phyloP scores from a whole-genome alignment of 345 rosid species.

The Heritiera fomes region DNA sequence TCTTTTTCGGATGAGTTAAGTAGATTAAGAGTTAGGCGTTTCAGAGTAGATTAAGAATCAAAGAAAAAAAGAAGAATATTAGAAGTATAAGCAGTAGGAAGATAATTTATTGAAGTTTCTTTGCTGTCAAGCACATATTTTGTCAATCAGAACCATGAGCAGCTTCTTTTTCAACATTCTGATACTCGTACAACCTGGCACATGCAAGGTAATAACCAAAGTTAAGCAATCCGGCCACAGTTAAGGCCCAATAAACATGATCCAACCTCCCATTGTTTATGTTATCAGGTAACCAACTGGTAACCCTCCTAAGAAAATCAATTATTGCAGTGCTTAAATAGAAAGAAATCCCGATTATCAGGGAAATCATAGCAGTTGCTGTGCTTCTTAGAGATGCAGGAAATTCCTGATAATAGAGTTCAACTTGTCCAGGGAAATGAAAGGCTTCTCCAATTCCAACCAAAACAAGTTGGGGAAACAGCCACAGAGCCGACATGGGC shows the following conservation, averaged over 20 bases:
- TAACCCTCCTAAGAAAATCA: conserved; percentile 28
- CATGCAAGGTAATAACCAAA: conserved; percentile 18
- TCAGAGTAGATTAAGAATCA: too few relatives aligned
- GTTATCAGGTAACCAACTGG: conserved; percentile 42
- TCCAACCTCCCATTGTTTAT: conserved; percentile 47
- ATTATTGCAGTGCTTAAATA: conserved; percentile 42
- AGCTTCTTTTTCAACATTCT: conserved; percentile 2
- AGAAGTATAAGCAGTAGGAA: too few relatives aligned
- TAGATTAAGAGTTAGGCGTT: too few relatives aligned
- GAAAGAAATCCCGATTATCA: conserved; percentile 32
- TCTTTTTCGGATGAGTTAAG: too few relatives aligned
- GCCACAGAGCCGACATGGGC: conserved; percentile 28
- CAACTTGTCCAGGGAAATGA: conserved; percentile 43
- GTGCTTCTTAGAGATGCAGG: conserved; percentile 33
- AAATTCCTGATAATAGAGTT: conserved; percentile 43
- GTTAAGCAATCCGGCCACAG: conserved; percentile 7
- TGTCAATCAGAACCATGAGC: background rate
- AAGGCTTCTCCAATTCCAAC: conserved; percentile 46
- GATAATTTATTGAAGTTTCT: background rate
- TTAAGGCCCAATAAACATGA: conserved; percentile 26
- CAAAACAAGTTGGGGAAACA: conserved; percentile 42
- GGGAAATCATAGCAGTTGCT: conserved; percentile 37
- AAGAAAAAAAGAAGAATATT: too few relatives aligned
- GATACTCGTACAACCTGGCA: background rate
- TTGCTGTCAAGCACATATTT: background rate